These are phyloP conservation scores for Bryopsis sp. DNA, from an alignment of 139 green algal genomes.

Conservation along the genomic window DNA sequence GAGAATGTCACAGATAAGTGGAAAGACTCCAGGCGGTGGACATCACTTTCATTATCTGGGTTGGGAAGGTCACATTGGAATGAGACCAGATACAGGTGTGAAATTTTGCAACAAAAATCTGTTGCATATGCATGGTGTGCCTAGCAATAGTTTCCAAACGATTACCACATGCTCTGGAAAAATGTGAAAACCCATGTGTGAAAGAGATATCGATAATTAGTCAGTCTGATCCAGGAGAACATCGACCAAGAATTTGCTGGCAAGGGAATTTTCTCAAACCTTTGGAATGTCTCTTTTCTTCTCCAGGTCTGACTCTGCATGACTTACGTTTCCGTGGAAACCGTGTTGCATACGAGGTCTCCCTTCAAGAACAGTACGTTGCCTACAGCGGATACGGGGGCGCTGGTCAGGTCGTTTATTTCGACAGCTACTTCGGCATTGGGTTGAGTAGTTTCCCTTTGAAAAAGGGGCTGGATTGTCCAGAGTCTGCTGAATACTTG, in stretches of 20 bases:
- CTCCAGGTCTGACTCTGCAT: slow-evolving; percentile 21
- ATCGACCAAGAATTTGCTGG: too few species aligned
- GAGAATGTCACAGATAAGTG: too few species aligned
- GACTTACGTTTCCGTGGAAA: slow-evolving; percentile 28
- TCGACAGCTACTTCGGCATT: slow-evolving; percentile 26
- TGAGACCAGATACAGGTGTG: not conserved
- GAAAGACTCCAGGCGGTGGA: too few species aligned
- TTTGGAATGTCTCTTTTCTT: too few species aligned
- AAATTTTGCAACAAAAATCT: too few species aligned
- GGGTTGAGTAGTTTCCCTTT: slow-evolving; percentile 10
- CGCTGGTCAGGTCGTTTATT: slow-evolving; percentile 21
- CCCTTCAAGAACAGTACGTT: slow-evolving; percentile 32
- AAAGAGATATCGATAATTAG: too few species aligned
- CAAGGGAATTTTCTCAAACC: too few species aligned
- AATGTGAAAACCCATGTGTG: too few species aligned
- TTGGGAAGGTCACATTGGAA: slow-evolving; percentile 27
- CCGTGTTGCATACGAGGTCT: slow-evolving; percentile 30
- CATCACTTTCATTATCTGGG: slow-evolving; percentile 22
- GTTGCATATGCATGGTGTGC: too few species aligned
- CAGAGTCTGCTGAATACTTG: slow-evolving; percentile 14
- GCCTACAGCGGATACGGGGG: slow-evolving; percentile 22
- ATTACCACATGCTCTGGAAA: too few species aligned
- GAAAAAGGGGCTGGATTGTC: slow-evolving; percentile 9
- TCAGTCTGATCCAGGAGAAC: too few species aligned
- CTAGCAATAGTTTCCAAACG: too few species aligned